These are phyloP conservation scores for Aphanomyces euteiches DNA, from an alignment of 352 stramenopile species.

Conservation along the genomic window DNA sequence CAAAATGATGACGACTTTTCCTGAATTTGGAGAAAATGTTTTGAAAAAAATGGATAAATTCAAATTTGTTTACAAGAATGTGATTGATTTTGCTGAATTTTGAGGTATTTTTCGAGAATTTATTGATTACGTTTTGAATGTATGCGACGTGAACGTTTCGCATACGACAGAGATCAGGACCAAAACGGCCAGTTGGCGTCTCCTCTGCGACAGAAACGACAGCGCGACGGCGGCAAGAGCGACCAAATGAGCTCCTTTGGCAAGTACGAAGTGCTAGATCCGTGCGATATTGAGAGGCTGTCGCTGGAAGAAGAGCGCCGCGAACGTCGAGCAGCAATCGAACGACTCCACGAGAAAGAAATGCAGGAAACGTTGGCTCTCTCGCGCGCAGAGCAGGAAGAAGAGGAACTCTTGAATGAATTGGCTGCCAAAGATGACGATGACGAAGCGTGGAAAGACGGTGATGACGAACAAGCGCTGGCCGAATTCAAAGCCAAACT, in stretches of 20 bases:
- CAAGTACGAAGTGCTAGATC: slow-evolving; percentile 1
- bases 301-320: slow-evolving; percentile 13
- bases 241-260: neutral
- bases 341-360: slow-evolving; percentile 9
- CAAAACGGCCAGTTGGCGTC: too few species aligned
- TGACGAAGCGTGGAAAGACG: slow-evolving; percentile 2
- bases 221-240: too few species aligned
- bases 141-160: too few species aligned
- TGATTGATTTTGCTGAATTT: too few species aligned
- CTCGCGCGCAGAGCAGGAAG: slow-evolving; percentile 15
- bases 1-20: slow-evolving; percentile 17
- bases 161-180: too few species aligned
- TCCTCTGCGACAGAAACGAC: too few species aligned
- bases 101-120: too few species aligned
- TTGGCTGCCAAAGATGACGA: slow-evolving; percentile 15
- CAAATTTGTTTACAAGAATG: slow-evolving; percentile 4
- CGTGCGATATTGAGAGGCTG: neutral
- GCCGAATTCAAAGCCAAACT: slow-evolving; percentile 9
- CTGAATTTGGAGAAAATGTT: neutral
- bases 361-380: slow-evolving; percentile 19
- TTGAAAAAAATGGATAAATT: neutral
- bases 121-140: too few species aligned
- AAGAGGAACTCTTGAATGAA: slow-evolving; percentile 23
- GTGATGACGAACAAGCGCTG: neutral
- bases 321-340: slow-evolving; percentile 17